Conservation (phyloP, 2,329 filamentous ascomycete species). For the Pseudonectria foliicola region DNA sequence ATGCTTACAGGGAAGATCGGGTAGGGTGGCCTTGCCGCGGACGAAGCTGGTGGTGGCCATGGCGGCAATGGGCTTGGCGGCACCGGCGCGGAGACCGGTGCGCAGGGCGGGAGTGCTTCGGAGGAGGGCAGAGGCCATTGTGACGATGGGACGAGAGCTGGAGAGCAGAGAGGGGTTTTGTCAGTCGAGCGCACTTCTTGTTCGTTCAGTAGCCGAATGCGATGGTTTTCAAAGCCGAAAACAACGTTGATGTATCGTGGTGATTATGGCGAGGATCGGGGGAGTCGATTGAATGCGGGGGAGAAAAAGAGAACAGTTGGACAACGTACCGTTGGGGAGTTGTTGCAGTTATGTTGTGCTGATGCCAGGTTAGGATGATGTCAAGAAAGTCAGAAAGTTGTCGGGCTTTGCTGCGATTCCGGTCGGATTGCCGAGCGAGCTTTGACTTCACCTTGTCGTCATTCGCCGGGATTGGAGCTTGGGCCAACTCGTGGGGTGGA, state of each 20-base stretch:
- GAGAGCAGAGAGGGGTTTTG: constrained; percentile 3
- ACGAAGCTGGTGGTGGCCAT: constrained; percentile 69
- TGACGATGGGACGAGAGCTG: constrained; percentile 18
- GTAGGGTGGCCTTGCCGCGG: constrained; percentile 85
- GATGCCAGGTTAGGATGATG: constrained; percentile 18
- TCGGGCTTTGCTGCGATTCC: constrained; percentile 6
- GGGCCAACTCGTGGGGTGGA: constrained; percentile 1
- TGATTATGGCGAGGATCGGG: background rate
- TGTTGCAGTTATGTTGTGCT: no score
- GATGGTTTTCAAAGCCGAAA: no score
- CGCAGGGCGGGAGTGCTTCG: constrained; percentile 61
- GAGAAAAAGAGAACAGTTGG: background rate
- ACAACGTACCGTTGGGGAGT: constrained; percentile 1
- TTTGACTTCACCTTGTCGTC: constrained; percentile 5
- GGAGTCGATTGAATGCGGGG: background rate
- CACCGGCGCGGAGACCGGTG: constrained; percentile 62
- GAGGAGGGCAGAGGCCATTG: constrained; percentile 71
- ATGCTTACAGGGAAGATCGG: constrained; percentile 62
- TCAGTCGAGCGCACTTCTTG: constrained; percentile 3
- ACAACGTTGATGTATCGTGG: no score
- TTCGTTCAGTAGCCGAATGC: no score
- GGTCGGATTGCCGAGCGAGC: constrained; percentile 22
- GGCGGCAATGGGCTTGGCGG: constrained; percentile 54
- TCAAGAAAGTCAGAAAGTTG: constrained; percentile 16
- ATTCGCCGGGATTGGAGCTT: constrained; percentile 7